These are phyloP conservation scores for Syzygium syzygioides DNA, from an alignment of 441 rosid species.

Conservation along the genomic window DNA sequence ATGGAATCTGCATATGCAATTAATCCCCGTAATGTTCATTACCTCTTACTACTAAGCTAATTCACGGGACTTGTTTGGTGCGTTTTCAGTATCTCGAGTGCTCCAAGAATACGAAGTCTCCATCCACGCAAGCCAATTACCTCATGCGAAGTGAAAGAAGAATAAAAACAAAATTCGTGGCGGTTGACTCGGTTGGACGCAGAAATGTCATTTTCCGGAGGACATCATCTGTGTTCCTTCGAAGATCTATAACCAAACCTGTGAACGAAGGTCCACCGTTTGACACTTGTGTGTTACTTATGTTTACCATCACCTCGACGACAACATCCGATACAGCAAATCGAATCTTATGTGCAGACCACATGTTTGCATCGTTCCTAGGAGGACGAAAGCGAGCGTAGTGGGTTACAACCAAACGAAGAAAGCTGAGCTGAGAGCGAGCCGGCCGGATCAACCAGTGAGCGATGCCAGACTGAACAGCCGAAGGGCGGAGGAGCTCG, in stretches of 20 bases:
- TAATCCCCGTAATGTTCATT: not conserved
- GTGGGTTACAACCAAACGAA: not conserved
- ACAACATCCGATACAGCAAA: not conserved
- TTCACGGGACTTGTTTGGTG: not conserved
- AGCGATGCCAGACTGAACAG: constrained; percentile 17
- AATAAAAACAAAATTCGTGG: not conserved
- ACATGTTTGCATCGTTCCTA: not conserved
- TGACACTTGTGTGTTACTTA: not conserved
- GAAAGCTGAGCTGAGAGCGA: not conserved
- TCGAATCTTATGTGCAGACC: not conserved
- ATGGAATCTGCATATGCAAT: not conserved
- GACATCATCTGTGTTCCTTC: not conserved
- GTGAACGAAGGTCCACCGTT: not conserved
- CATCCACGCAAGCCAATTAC: not conserved
- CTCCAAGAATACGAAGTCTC: not conserved
- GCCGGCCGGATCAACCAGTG: constrained; percentile 2
- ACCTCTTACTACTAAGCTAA: not conserved
- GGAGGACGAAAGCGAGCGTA: constrained; percentile 15
- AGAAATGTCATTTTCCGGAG: not conserved
- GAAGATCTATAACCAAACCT: not conserved
- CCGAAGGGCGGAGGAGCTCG: not conserved
- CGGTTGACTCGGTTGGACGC: not conserved
- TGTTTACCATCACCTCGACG: not conserved
- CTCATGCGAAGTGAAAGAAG: not conserved
- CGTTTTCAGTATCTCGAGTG: not conserved